phyloP scores from a whole-genome alignment of 352 stramenopile genomes.

The Phytophthora podocarpi region DNA sequence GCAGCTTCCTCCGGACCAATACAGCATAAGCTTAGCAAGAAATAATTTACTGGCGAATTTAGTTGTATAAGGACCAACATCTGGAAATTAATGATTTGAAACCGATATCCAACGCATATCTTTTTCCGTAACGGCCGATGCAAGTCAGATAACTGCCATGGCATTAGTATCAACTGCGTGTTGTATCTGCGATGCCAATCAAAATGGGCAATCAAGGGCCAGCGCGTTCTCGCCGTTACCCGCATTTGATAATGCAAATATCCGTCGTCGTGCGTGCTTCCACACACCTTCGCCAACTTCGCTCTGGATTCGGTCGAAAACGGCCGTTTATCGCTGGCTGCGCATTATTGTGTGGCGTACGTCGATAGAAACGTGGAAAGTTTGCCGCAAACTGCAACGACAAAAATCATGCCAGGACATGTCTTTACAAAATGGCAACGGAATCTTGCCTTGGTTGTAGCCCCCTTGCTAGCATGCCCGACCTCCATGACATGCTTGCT shows the following conservation, averaged over 20 bases:
- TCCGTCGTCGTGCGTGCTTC: slow-evolving; percentile 12
- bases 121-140: slow-evolving; percentile 24
- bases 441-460: not conserved
- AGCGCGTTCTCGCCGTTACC: slow-evolving; percentile 11
- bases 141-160: slow-evolving; percentile 15
- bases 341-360: slow-evolving; percentile 2
- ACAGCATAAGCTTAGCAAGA: too few species aligned
- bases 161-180: not conserved
- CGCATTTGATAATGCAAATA: slow-evolving; percentile 9
- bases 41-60: not conserved
- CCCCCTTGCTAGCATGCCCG: too few species aligned
- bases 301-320: slow-evolving; percentile 13
- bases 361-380: slow-evolving; percentile 34
- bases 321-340: slow-evolving; percentile 18
- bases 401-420: slow-evolving; percentile 30
- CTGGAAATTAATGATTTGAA: slow-evolving; percentile 5
- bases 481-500: not conserved
- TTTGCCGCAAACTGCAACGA: slow-evolving; percentile 7
- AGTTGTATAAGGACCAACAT: not conserved
- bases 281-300: slow-evolving; percentile 2
- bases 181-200: slow-evolving; percentile 13
- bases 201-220: not conserved
- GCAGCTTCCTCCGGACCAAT: too few species aligned
- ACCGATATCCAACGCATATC: slow-evolving; percentile 20
- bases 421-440: slow-evolving; percentile 21